A percentile compares a stretch with the other conserved stretches of the same genome.
Conservation (phyloP, 106 monocot species). For the Triglochin maritima region DNA sequence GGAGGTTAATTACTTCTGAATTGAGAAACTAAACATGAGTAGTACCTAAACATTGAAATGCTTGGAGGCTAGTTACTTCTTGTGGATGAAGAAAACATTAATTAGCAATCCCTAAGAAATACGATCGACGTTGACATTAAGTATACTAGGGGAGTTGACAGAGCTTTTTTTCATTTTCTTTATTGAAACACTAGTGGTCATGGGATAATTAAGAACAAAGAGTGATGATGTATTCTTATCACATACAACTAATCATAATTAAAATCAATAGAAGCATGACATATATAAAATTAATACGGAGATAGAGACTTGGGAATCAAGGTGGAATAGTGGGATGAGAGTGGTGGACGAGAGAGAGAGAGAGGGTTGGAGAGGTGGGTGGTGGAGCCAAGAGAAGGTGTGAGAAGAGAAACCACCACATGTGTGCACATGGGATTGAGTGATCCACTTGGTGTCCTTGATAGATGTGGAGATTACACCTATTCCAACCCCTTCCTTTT, state of each 20-base stretch:
- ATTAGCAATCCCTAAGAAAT: too few relatives aligned
- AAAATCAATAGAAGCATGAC: background rate
- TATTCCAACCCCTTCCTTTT: too few relatives aligned
- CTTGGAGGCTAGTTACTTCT: too few relatives aligned
- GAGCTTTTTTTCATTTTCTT: too few relatives aligned
- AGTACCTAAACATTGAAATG: too few relatives aligned
- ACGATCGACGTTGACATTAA: too few relatives aligned
- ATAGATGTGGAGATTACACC: background rate
- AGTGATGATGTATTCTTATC: background rate
- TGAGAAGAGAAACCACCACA: background rate
- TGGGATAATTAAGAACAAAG: background rate
- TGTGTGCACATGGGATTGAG: conserved; percentile 10
- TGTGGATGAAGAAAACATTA: too few relatives aligned
- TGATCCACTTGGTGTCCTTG: background rate
- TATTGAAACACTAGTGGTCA: too few relatives aligned
- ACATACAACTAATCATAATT: too few relatives aligned
- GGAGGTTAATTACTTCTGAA: too few relatives aligned
- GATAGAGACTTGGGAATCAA: background rate
- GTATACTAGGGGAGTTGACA: too few relatives aligned
- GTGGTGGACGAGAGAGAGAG: background rate
- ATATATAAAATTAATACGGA: background rate
- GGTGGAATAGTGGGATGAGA: background rate
- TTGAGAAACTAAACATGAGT: too few relatives aligned
- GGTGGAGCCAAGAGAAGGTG: background rate
- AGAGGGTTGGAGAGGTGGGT: conserved; percentile 6